Evolutionary conservation across 371 early-diverging fungal species (phyloP).

Genomic region (Mortierella sp.): DNA sequence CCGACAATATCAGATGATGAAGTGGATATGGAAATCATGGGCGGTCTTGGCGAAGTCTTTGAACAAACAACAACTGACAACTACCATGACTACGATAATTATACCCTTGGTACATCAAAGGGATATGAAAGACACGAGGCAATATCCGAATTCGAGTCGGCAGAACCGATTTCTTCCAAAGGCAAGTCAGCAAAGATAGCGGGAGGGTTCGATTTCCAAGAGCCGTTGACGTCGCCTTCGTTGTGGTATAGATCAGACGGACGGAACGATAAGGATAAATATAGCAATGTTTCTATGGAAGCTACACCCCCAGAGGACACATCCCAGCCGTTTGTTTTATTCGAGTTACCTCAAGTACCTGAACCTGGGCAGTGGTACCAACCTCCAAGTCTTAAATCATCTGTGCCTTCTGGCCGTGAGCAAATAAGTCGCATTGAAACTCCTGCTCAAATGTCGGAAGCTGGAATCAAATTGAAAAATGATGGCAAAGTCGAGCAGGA

Average conservation of each 20-base stretch:
- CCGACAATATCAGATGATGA: slow-evolving; percentile 42
- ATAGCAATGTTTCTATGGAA: background rate
- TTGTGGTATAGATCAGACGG: slow-evolving; percentile 22
- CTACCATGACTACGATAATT: background rate
- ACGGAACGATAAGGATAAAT: slow-evolving; percentile 2
- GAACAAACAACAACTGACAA: background rate
- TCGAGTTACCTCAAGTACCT: slow-evolving; percentile 32
- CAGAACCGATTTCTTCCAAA: background rate
- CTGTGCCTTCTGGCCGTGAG: background rate
- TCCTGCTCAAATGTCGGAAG: background rate
- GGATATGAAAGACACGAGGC: background rate
- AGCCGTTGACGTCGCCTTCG: slow-evolving; percentile 4
- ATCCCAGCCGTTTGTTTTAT: background rate
- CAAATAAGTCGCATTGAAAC: too few species aligned
- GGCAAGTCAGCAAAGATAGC: background rate
- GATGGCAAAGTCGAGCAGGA: background rate
- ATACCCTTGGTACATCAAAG: background rate
- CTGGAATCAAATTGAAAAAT: background rate
- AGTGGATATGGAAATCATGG: slow-evolving; percentile 50
- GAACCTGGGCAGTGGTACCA: slow-evolving; percentile 22
- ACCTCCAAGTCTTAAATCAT: background rate
- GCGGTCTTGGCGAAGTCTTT: slow-evolving; percentile 23
- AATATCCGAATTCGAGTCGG: background rate
- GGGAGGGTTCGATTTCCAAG: slow-evolving; percentile 27
- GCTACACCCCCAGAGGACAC: background rate